Evolutionary conservation across 2,329 filamentous ascomycete species (phyloP).

Genomic region (Colletotrichum euphorbiae): DNA sequence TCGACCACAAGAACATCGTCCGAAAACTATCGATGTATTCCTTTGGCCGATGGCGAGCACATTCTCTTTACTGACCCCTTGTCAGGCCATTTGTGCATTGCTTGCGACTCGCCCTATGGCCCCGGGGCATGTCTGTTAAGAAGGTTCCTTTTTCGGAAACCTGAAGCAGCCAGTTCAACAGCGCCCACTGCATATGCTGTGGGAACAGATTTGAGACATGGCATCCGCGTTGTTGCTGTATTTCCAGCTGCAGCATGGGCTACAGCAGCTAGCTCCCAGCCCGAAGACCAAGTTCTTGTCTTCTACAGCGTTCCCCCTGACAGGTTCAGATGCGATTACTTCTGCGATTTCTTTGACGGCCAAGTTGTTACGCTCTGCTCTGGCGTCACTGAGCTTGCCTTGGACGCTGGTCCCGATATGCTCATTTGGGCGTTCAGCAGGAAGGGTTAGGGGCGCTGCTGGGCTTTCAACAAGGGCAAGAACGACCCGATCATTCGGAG

Average conservation of each 20-base stretch:
- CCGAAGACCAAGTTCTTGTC: constrained; percentile 57
- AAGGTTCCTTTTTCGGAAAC: constrained; percentile 65
- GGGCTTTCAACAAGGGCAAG: constrained; percentile 46
- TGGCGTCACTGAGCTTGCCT: constrained; percentile 48
- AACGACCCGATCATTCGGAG: constrained; percentile 10
- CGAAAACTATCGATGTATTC: constrained; percentile 68
- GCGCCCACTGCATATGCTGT: constrained; percentile 65
- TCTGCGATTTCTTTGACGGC: constrained; percentile 35
- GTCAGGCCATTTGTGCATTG: constrained; percentile 67
- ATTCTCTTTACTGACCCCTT: constrained; percentile 73
- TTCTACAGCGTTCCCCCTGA: constrained; percentile 72
- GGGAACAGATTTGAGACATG: constrained; percentile 66
- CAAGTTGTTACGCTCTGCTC: constrained; percentile 48
- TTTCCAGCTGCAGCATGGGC: constrained; percentile 55
- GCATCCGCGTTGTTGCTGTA: constrained; percentile 68
- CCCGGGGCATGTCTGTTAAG: constrained; percentile 62
- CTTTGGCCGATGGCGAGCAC: constrained; percentile 73
- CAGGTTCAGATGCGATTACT: constrained; percentile 56
- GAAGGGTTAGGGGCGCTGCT: constrained; percentile 50
- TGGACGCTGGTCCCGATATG: constrained; percentile 49
- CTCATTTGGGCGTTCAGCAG: constrained; percentile 51
- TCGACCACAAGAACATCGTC: neutral
- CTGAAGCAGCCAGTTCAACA: constrained; percentile 45
- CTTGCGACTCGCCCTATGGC: constrained; percentile 70
- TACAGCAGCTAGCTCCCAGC: neutral